Conservation (phyloP, 768 basidiomycete genomes). For the Galerina sulciceps region DNA sequence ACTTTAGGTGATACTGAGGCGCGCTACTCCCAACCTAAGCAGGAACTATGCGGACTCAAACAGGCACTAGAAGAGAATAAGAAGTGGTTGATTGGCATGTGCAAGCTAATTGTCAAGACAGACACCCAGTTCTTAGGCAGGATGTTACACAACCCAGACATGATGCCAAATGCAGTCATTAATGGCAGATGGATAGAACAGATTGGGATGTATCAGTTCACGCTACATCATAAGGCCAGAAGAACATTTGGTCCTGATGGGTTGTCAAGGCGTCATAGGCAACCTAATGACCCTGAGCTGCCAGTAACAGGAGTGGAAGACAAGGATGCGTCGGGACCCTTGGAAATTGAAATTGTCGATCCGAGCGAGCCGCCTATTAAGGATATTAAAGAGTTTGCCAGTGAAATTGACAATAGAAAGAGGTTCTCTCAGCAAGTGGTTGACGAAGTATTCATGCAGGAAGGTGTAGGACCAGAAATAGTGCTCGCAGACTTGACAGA, state of each 20-base stretch:
- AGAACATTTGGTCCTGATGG: conserved; percentile 33
- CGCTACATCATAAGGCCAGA: conserved; percentile 30
- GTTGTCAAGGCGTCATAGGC: conserved; percentile 23
- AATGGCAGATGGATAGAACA: conserved; percentile 41
- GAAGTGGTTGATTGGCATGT: conserved; percentile 22
- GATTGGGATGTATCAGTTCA: conserved; percentile 38
- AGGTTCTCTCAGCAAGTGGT: not conserved
- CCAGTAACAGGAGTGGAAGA: not conserved
- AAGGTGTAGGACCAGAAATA: not conserved
- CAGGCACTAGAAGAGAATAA: conserved; percentile 21
- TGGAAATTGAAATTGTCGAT: conserved; percentile 22
- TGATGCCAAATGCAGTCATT: conserved; percentile 35
- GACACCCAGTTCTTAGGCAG: conserved; percentile 37
- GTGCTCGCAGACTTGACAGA: not conserved
- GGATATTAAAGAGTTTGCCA: conserved; percentile 12
- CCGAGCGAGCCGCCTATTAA: conserved; percentile 16
- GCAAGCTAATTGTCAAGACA: conserved; percentile 34
- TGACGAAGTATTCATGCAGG: not conserved
- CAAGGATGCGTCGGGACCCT: conserved; percentile 24
- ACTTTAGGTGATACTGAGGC: conserved; percentile 36
- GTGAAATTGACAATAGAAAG: not conserved
- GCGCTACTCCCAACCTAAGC: conserved; percentile 41
- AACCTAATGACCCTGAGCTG: conserved; percentile 17
- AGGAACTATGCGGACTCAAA: conserved; percentile 41
- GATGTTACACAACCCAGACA: conserved; percentile 37